Evolutionary conservation across 2,329 filamentous ascomycete species (phyloP).

Genomic region (Cercospora citrullina): DNA sequence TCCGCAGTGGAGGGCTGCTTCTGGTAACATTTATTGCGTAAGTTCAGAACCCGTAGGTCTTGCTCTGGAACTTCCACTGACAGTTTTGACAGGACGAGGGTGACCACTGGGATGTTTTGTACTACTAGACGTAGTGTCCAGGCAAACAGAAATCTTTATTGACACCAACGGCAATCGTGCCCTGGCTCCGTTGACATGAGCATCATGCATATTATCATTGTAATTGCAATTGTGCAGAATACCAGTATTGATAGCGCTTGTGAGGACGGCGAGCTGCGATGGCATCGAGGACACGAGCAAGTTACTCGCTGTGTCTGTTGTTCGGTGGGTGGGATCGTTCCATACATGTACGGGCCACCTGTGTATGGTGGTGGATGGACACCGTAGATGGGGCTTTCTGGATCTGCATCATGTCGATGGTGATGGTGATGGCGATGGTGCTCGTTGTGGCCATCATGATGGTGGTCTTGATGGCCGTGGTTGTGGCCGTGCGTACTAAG

Average conservation of each 20-base stretch:
- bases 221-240: background rate
- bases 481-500: background rate
- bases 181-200: background rate
- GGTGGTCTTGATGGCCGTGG: background rate
- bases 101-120: constrained; percentile 17
- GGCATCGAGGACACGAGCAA: background rate
- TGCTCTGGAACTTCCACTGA: background rate
- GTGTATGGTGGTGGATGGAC: background rate
- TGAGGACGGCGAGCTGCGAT: background rate
- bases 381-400: background rate
- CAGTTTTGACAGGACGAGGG: constrained; percentile 6
- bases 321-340: background rate
- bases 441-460: background rate
- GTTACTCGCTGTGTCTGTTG: background rate
- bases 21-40: constrained; percentile 17
- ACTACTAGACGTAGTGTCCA: constrained; percentile 2
- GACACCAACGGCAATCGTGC: background rate
- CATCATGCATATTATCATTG: background rate
- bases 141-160: background rate
- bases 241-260: background rate
- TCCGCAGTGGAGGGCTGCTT: constrained; percentile 13
- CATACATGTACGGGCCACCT: background rate
- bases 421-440: constrained; percentile 2
- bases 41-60: background rate
- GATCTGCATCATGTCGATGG: background rate